Evolutionary conservation across 2,329 filamentous ascomycete genomes (phyloP).

Genomic region (Penicillium olsonii): DNA sequence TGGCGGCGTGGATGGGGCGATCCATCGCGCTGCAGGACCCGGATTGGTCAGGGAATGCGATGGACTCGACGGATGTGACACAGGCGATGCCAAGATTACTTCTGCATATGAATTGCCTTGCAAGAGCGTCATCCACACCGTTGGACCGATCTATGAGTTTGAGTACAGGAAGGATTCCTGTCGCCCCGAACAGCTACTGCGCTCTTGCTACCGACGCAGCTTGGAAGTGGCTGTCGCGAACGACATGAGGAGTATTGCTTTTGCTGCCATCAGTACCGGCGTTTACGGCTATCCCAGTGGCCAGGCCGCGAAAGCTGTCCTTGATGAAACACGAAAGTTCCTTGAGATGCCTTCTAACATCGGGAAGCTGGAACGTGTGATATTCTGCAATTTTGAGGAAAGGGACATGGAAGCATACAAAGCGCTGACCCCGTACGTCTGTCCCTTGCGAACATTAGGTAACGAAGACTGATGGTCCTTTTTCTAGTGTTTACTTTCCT

Average conservation of each 20-base stretch:
- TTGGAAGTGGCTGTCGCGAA: conserved; percentile 71
- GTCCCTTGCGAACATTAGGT: not conserved
- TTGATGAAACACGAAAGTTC: conserved; percentile 60
- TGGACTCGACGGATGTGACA: conserved; percentile 70
- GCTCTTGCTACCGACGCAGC: conserved; percentile 68
- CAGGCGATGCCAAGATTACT: conserved; percentile 82
- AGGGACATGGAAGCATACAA: conserved; percentile 79
- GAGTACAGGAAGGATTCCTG: conserved; percentile 31
- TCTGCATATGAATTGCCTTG: conserved; percentile 73
- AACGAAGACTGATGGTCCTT: conserved; percentile 6
- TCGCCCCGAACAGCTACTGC: conserved; percentile 49
- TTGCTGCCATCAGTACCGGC: conserved; percentile 83
- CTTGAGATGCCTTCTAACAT: conserved; percentile 45
- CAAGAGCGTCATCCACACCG: conserved; percentile 81
- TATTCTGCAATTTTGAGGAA: conserved; percentile 80
- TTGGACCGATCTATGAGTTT: conserved; percentile 74
- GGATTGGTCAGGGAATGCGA: conserved; percentile 69
- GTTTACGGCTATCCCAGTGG: conserved; percentile 81
- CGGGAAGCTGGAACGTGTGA: conserved; percentile 65
- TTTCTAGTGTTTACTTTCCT: conserved; percentile 54
- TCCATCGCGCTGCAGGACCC: conserved; percentile 78
- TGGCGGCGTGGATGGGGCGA: conserved; percentile 87
- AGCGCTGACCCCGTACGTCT: conserved; percentile 69
- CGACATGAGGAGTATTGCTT: conserved; percentile 71
- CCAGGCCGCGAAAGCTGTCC: conserved; percentile 72